Percentiles rank a stretch among this genome's conserved stretches.
These are phyloP conservation scores for Haplosporangium sp. DNA, from an alignment of 371 early-diverging fungal genomes.

Conservation along the genomic window DNA sequence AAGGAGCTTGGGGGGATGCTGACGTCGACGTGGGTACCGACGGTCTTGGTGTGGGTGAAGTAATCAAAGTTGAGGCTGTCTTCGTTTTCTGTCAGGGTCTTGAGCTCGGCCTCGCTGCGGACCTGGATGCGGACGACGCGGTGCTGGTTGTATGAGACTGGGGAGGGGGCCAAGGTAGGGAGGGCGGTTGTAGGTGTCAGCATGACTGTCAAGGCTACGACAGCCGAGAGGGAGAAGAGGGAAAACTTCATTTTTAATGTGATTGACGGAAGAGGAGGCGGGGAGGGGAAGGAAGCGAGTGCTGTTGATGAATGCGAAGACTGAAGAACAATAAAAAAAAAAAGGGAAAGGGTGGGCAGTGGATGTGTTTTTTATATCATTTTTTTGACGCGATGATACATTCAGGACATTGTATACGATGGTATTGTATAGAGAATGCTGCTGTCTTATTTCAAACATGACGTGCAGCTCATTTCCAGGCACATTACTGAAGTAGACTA, in stretches of 20 bases:
- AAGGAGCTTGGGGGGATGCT: conserved; percentile 37
- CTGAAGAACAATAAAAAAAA: no score
- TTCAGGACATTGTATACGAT: no score
- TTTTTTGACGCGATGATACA: no score
- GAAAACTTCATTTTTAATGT: no score
- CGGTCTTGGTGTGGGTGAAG: conserved; percentile 48
- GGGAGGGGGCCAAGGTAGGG: not conserved
- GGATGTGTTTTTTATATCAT: no score
- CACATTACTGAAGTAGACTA: no score
- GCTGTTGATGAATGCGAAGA: no score
- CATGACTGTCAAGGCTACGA: conserved; percentile 11
- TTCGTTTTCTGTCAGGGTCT: conserved; percentile 35
- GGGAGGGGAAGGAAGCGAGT: no score
- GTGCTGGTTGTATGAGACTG: conserved; percentile 24
- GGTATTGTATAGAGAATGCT: no score
- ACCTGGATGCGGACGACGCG: conserved; percentile 45
- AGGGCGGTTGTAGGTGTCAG: conserved; percentile 5
- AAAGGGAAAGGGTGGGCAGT: no score
- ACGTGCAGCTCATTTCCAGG: no score
- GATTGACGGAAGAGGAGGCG: not conserved
- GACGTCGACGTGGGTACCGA: conserved; percentile 41
- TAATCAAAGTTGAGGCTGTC: conserved; percentile 28
- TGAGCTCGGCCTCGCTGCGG: conserved; percentile 29
- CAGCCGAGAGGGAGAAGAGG: conserved; percentile 13
- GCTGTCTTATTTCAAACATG: no score